Evolutionary conservation across 2,329 filamentous ascomycete genomes (phyloP).

Genomic region (Cordyceps fumosorosea): DNA sequence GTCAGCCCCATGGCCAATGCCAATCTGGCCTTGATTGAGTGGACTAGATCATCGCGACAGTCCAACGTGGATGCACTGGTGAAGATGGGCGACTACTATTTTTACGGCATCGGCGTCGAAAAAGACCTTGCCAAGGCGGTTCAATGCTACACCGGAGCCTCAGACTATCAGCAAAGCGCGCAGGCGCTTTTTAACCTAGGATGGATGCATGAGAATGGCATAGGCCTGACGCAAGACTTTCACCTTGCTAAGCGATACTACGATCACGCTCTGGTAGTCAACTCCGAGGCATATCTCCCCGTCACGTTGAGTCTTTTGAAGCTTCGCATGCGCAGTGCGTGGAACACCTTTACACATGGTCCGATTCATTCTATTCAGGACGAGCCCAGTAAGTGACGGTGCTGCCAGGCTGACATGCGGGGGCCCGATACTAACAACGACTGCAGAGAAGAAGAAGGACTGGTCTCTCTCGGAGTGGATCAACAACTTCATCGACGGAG

Average conservation of each 20-base stretch:
- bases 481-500: slow-evolving; percentile 70
- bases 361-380: slow-evolving; percentile 87
- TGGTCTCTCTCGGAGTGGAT: slow-evolving; percentile 84
- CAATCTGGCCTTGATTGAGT: slow-evolving; percentile 75
- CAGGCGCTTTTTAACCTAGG: slow-evolving; percentile 96
- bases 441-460: slow-evolving; percentile 58
- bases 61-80: slow-evolving; percentile 88
- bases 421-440: background rate
- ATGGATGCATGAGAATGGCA: slow-evolving; percentile 98
- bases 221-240: slow-evolving; percentile 90
- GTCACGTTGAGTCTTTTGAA: slow-evolving; percentile 86
- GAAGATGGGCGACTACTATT: slow-evolving; percentile 98
- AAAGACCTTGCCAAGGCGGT: slow-evolving; percentile 78
- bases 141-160: slow-evolving; percentile 85
- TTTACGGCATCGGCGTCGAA: slow-evolving; percentile 68
- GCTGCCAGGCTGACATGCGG: slow-evolving; percentile 22
- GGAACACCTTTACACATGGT: slow-evolving; percentile 91
- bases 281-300: slow-evolving; percentile 87
- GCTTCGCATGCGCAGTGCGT: slow-evolving; percentile 76
- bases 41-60: slow-evolving; percentile 90
- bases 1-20: slow-evolving; percentile 44
- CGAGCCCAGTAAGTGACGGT: slow-evolving; percentile 60
- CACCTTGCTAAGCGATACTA: slow-evolving; percentile 96
- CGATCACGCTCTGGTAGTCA: slow-evolving; percentile 84
- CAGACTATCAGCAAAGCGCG: slow-evolving; percentile 84